A percentile compares a stretch with the other conserved stretches of the same genome.
These are phyloP conservation scores for Odonthalia washingtoniensis DNA, from an alignment of 31 red algal species.

Conservation along the genomic window DNA sequence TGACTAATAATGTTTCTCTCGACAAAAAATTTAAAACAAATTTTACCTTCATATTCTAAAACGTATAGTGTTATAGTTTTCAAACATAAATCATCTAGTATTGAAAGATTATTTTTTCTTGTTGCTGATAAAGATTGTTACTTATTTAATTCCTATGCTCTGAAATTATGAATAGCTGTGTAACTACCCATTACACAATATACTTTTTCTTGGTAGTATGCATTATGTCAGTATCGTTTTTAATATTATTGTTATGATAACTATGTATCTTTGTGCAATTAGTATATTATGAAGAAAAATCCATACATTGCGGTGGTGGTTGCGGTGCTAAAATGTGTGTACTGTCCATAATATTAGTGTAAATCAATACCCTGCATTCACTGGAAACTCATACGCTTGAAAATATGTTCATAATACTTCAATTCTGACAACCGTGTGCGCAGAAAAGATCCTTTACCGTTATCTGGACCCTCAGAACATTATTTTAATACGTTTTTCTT, in stretches of 20 bases:
- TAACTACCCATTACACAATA: conserved; percentile 63
- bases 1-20: conserved; percentile 43
- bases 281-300: no score
- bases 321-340: not conserved
- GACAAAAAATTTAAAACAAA: conserved; percentile 81
- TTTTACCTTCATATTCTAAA: conserved; percentile 52
- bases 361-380: no score
- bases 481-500: no score
- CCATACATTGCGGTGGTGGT: not conserved
- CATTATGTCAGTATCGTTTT: no score
- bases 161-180: conserved; percentile 41
- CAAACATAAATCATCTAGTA: conserved; percentile 33
- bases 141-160: conserved; percentile 54
- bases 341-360: no score
- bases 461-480: no score
- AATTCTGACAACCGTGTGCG: no score
- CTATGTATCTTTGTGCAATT: not conserved
- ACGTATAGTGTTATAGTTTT: conserved; percentile 54
- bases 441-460: no score
- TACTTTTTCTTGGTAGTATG: conserved; percentile 69
- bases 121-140: conserved; percentile 43
- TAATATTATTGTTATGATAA: no score
- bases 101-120: conserved; percentile 17
- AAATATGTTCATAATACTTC: no score
- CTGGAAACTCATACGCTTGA: no score